Base-by-base conservation (phyloP, 2,329 filamentous ascomycete species). In the Fusarium lateritium region DNA sequence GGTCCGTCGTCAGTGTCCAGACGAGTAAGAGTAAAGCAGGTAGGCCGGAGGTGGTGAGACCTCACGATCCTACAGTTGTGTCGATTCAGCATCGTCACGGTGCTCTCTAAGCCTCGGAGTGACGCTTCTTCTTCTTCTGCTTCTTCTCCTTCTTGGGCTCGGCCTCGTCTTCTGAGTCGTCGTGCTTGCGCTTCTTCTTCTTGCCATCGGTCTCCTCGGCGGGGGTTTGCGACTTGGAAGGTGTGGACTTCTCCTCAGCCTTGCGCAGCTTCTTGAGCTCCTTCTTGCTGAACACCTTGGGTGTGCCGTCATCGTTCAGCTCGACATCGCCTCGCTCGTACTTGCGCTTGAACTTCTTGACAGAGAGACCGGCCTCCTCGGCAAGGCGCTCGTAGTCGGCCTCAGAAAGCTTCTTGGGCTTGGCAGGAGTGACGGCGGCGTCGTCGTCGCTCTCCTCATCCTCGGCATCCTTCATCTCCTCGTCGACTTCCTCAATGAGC, bases 271-370 rank as follows among this genome's bases (percentile, higher is more conserved):
- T 92, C 86, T 93, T 93, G 75, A 91, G 79, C 46, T 92, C 90
- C 83, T 93, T 93, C 85, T 93, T 93, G 83, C 89, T 92, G 73
- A 90, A 80, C 6, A 92, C 84, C 71, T 88, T 84, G 40, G 91
- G 89, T 52, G 85, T 89, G 59, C 91, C 91, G 65, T 92, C 87
- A 14, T 82, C 81, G 72, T 85, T 85, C 69, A 94, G 82, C 76
- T 88, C 84, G 69, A 94, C 91, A 75, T 94, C 91, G 38, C 92
- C 92, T 66, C 90, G 87, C 81, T 92, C 91, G 71, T 89, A 89
- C 85, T 94, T 94, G 78, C 90, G 86, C 84, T 92, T 89, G 82
- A 94, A 94, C 82, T 93, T 91, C 83, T 88, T 89, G 55, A 92
- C 87, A 9, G 90, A 92, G 62, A 94, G 83, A 65, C 91, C 91